A percentile compares a stretch with the other conserved stretches of the same genome.
phyloP scores from a whole-genome alignment of 495 filamentous ascomycete species.

The Eremomyces bilateralis region DNA sequence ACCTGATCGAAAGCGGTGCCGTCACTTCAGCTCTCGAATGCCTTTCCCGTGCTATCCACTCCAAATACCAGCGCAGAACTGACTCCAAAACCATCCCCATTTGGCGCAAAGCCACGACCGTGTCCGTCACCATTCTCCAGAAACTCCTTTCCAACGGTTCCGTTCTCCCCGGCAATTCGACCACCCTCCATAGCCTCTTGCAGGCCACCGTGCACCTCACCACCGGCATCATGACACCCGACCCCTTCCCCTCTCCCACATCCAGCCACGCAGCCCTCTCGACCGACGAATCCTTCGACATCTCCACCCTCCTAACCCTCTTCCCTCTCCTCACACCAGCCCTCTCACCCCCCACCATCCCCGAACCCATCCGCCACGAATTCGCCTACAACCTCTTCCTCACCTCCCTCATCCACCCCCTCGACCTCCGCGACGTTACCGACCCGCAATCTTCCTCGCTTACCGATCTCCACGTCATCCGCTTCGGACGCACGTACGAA shows the following conservation, averaged over 20 bases:
- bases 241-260: slow-evolving; percentile 22
- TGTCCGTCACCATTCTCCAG: slow-evolving; percentile 44
- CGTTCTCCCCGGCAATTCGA: slow-evolving; percentile 25
- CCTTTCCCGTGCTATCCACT: slow-evolving; percentile 40
- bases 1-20: slow-evolving; percentile 7
- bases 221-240: slow-evolving; percentile 36
- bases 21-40: slow-evolving; percentile 37
- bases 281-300: slow-evolving; percentile 59
- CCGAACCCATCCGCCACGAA: slow-evolving; percentile 40
- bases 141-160: slow-evolving; percentile 28
- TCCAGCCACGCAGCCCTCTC: slow-evolving; percentile 22
- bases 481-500: slow-evolving; percentile 49
- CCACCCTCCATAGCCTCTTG: slow-evolving; percentile 29
- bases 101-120: slow-evolving; percentile 61
- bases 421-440: slow-evolving; percentile 35
- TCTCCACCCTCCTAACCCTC: slow-evolving; percentile 44
- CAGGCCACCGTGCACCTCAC: slow-evolving; percentile 33
- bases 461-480: slow-evolving; percentile 36
- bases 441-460: slow-evolving; percentile 26
- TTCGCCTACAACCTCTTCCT: slow-evolving; percentile 63
- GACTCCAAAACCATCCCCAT: slow-evolving; percentile 37
- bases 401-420: slow-evolving; percentile 59
- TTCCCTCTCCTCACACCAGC: slow-evolving; percentile 50
- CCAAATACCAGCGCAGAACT: slow-evolving; percentile 46
- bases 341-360: slow-evolving; percentile 40